Conservation (phyloP, 805 yeast species). For the Schizosaccharomyces octosporus region DNA sequence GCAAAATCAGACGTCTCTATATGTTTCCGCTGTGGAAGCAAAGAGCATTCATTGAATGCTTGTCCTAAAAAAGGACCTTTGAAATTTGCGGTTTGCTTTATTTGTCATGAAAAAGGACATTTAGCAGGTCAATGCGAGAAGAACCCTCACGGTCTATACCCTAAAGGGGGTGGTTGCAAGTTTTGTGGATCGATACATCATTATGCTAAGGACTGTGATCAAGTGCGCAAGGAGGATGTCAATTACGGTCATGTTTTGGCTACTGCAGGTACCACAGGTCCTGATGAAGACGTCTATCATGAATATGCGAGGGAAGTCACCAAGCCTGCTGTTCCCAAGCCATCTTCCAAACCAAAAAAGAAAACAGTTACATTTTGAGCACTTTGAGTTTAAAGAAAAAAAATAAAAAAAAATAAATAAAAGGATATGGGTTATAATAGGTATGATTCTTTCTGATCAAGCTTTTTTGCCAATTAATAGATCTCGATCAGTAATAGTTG, state of each 20-base stretch:
- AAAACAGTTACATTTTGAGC: neutral
- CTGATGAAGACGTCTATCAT: slow-evolving; percentile 1
- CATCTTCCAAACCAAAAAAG: neutral
- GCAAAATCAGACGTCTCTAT: neutral
- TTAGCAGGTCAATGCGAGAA: neutral
- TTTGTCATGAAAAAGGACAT: slow-evolving; percentile 1
- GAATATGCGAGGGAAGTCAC: neutral
- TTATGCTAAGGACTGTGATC: neutral
- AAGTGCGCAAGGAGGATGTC: neutral
- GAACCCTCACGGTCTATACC: slow-evolving; percentile 1
- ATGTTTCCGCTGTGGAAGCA: slow-evolving; percentile 3
- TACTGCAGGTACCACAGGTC: neutral
- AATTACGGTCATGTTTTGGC: neutral
- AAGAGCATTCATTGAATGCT: neutral
- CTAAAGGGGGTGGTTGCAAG: slow-evolving; percentile 2
- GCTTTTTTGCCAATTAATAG: too few species aligned
- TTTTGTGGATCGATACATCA: neutral
- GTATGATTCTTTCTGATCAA: too few species aligned
- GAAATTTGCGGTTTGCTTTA: slow-evolving; percentile 2
- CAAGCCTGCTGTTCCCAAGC: neutral
- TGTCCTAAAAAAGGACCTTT: neutral
- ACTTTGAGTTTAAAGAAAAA: too few species aligned
- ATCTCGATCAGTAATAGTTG: too few species aligned
- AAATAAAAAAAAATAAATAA: too few species aligned
- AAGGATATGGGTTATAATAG: too few species aligned